Percentiles rank a stretch among this genome's conserved stretches.
phyloP scores from a whole-genome alignment of 2,329 filamentous ascomycete genomes.

The Scortechinia acanthostroma region DNA sequence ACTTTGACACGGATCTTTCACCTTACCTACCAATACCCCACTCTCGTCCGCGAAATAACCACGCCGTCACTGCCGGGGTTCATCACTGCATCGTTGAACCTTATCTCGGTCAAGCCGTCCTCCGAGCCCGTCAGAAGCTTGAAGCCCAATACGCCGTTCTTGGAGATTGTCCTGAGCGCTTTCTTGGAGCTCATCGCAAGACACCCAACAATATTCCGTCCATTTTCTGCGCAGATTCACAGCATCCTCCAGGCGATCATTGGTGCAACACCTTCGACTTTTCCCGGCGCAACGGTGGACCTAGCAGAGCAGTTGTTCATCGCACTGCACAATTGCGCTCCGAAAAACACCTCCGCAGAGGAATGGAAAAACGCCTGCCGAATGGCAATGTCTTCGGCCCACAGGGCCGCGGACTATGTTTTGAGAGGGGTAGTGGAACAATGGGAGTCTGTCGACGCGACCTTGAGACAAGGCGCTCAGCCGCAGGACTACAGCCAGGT shows the following conservation, averaged over 20 bases:
- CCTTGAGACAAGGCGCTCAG: background rate
- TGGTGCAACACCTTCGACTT: constrained; percentile 25
- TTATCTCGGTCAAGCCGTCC: constrained; percentile 21
- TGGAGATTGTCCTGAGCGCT: constrained; percentile 41
- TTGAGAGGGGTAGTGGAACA: constrained; percentile 52
- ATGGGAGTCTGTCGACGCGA: constrained; percentile 38
- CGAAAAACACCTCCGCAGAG: constrained; percentile 44
- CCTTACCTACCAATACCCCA: constrained; percentile 52
- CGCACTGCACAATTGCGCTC: constrained; percentile 45
- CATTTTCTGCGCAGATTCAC: constrained; percentile 43
- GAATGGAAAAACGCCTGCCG: constrained; percentile 45
- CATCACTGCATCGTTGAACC: constrained; percentile 41
- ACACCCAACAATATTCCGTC: constrained; percentile 53
- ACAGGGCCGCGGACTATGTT: constrained; percentile 41
- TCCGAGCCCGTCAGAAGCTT: background rate
- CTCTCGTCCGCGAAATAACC: constrained; percentile 53
- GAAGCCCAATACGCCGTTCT: constrained; percentile 18
- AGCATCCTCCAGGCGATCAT: constrained; percentile 36
- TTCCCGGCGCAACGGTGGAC: constrained; percentile 20
- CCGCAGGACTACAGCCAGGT: background rate
- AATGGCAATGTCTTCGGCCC: constrained; percentile 33
- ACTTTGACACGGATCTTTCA: constrained; percentile 55
- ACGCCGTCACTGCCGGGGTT: constrained; percentile 52
- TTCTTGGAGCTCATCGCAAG: constrained; percentile 44
- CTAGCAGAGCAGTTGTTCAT: constrained; percentile 40